These are phyloP conservation scores for Elsinoe arachidis DNA, from an alignment of 2,329 filamentous ascomycete genomes.

Conservation along the genomic window DNA sequence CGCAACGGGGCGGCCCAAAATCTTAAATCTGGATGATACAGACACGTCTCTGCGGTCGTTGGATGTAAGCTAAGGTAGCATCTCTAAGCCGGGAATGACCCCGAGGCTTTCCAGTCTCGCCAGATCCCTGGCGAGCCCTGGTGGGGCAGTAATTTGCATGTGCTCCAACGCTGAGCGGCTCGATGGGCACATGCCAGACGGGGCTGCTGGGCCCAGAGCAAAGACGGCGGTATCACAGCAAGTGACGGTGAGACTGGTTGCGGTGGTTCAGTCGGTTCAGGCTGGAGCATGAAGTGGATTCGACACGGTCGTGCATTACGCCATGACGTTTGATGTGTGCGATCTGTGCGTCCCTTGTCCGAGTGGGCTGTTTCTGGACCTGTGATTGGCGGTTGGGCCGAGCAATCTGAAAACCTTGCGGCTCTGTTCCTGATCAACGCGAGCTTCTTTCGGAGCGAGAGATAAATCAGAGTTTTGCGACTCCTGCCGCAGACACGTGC, in stretches of 20 bases:
- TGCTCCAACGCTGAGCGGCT: not conserved
- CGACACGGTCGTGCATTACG: constrained; percentile 7
- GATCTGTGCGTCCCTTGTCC: constrained; percentile 7
- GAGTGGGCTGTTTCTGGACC: not conserved
- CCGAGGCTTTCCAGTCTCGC: not conserved
- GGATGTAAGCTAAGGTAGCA: not conserved
- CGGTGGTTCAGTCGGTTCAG: constrained; percentile 2
- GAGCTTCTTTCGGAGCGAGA: constrained; percentile 9
- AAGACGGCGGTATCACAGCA: constrained; percentile 1
- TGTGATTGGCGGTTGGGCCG: not conserved
- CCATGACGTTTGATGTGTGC: constrained; percentile 6
- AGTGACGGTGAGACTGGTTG: constrained; percentile 3
- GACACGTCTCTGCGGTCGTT: constrained; percentile 11
- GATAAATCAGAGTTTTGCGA: constrained; percentile 3
- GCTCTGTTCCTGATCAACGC: constrained; percentile 11
- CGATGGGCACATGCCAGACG: not conserved
- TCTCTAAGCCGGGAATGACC: not conserved
- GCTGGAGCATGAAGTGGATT: constrained; percentile 3
- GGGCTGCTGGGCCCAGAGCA: not conserved
- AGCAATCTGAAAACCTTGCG: constrained; percentile 5
- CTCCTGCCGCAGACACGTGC: constrained; percentile 1
- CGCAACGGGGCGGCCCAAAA: constrained; percentile 9
- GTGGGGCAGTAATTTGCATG: constrained; percentile 11
- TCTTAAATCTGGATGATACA: constrained; percentile 6
- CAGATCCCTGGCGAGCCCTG: not conserved